Conservation (phyloP, 176 grass and related monocot species). For the Elaeis guineensis region DNA sequence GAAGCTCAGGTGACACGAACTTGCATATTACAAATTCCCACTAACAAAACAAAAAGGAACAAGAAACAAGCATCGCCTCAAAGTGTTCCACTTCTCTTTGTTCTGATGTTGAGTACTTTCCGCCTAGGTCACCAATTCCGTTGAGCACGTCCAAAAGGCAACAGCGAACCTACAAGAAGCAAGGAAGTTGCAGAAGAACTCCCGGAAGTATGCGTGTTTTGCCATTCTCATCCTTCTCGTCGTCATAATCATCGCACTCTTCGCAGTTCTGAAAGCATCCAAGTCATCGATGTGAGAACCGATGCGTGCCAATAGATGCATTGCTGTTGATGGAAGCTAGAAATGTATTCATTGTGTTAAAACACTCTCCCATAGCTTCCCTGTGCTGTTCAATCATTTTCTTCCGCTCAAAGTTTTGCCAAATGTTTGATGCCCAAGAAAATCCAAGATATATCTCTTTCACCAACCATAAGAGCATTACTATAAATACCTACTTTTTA, state of each 20-base stretch:
- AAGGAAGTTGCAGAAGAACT: conserved; percentile 35
- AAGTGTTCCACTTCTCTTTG: conserved; percentile 10
- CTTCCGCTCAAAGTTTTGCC: too few relatives aligned
- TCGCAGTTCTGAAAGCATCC: conserved; percentile 20
- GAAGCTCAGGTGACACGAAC: conserved; percentile 33
- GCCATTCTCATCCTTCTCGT: conserved; percentile 35
- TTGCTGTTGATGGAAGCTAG: neutral
- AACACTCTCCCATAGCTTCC: too few relatives aligned
- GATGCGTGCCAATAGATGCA: neutral
- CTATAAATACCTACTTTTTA: too few relatives aligned
- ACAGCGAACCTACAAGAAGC: conserved; percentile 30
- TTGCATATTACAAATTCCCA: neutral
- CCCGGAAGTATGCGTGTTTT: conserved; percentile 39
- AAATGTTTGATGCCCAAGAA: too few relatives aligned
- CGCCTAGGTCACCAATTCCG: conserved; percentile 29
- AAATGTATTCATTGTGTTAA: neutral
- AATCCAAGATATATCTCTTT: too few relatives aligned
- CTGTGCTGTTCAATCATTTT: too few relatives aligned
- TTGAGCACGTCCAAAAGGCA: conserved; percentile 36
- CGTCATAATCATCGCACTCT: conserved; percentile 26
- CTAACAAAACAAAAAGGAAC: too few relatives aligned
- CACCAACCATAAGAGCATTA: too few relatives aligned
- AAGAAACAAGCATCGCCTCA: too few relatives aligned
- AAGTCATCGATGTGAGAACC: neutral
- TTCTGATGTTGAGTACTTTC: neutral